A percentile compares a stretch with the other conserved stretches of the same genome.
These are phyloP conservation scores for Fusarium sp. DNA, from an alignment of 2,329 filamentous ascomycete species.

Conservation along the genomic window DNA sequence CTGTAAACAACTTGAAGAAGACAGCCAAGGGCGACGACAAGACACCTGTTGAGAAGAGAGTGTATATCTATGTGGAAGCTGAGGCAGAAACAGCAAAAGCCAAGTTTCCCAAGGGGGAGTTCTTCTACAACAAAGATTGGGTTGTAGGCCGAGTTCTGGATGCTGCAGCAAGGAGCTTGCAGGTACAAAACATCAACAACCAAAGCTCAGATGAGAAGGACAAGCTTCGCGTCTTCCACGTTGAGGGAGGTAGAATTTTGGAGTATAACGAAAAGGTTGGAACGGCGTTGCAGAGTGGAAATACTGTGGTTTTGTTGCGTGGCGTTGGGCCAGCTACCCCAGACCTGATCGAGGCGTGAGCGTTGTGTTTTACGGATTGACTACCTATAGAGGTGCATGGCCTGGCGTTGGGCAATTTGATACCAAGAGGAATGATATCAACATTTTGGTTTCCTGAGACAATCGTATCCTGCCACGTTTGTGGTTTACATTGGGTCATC, in stretches of 20 bases:
- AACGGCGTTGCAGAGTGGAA: slow-evolving; percentile 76
- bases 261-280: slow-evolving; percentile 91
- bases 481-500: background rate
- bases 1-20: slow-evolving; percentile 83
- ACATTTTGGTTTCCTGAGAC: background rate
- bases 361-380: background rate
- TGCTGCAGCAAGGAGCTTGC: slow-evolving; percentile 78
- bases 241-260: slow-evolving; percentile 86
- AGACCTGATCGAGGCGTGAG: slow-evolving; percentile 69
- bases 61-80: slow-evolving; percentile 92
- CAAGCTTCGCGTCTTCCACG: slow-evolving; percentile 88
- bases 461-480: background rate
- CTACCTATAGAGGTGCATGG: slow-evolving; percentile 25
- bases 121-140: slow-evolving; percentile 87
- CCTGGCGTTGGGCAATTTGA: slow-evolving; percentile 32
- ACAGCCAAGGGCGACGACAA: slow-evolving; percentile 91
- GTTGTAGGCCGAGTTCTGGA: slow-evolving; percentile 87
- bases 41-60: slow-evolving; percentile 80
- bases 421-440: background rate
- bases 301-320: slow-evolving; percentile 88
- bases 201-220: slow-evolving; percentile 79
- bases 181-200: slow-evolving; percentile 88
- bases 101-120: slow-evolving; percentile 83
- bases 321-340: slow-evolving; percentile 81
- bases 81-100: slow-evolving; percentile 85